These are phyloP conservation scores for Phaeosphaeriaceae sp. DNA, from an alignment of 2,329 filamentous ascomycete genomes.

Conservation along the genomic window DNA sequence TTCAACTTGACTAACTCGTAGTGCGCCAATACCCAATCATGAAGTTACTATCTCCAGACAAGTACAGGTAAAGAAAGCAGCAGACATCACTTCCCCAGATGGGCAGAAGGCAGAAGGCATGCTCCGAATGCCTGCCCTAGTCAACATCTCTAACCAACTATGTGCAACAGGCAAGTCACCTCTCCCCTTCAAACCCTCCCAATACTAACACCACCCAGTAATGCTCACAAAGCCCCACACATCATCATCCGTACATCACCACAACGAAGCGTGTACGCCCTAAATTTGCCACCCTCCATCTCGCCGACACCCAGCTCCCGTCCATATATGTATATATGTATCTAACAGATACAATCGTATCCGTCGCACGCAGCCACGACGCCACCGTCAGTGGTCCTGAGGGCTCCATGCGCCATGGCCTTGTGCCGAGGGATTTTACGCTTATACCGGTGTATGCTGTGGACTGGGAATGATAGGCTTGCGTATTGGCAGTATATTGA, in stretches of 20 bases:
- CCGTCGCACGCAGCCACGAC: conserved; percentile 67
- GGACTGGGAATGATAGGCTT: conserved; percentile 73
- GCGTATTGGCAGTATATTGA: too few relatives aligned
- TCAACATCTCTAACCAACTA: conserved; percentile 68
- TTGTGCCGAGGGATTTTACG: conserved; percentile 71
- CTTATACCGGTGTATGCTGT: conserved; percentile 73
- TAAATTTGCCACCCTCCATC: not conserved
- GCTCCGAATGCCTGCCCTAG: conserved; percentile 64
- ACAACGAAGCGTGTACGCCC: conserved; percentile 68
- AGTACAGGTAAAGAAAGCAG: conserved; percentile 36
- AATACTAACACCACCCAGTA: conserved; percentile 51
- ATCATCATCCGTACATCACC: conserved; percentile 69
- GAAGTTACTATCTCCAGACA: conserved; percentile 29
- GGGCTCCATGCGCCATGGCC: conserved; percentile 62
- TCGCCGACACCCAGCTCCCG: not conserved
- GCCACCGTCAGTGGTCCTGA: conserved; percentile 62
- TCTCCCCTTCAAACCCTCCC: not conserved
- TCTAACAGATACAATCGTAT: conserved; percentile 68
- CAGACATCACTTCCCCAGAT: conserved; percentile 40
- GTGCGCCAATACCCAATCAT: not conserved
- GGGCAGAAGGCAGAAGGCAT: conserved; percentile 58
- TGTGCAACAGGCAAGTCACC: conserved; percentile 67
- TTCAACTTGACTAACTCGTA: not conserved
- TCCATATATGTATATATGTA: conserved; percentile 9
- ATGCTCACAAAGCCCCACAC: conserved; percentile 69